Conservation (phyloP, 495 filamentous ascomycete genomes). For the Durotheca rogersii region DNA sequence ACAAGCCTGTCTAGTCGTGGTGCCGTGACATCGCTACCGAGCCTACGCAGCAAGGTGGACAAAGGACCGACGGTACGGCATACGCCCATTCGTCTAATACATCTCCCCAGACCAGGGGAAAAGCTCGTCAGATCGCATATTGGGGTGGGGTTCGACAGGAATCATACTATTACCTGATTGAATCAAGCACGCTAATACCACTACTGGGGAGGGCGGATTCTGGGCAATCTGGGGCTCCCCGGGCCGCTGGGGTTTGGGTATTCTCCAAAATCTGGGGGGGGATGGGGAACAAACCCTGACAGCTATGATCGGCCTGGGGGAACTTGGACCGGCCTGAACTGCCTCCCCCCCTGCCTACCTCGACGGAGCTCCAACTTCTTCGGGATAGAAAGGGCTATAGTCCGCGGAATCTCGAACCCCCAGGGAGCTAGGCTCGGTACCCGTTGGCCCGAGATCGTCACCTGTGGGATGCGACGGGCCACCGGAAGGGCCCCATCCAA, state of each 20-base stretch:
- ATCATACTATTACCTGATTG: no score
- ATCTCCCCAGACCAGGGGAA: constrained; percentile 12
- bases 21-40: constrained; percentile 21
- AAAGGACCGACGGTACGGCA: constrained; percentile 7
- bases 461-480: no score
- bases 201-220: constrained; percentile 6
- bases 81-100: constrained; percentile 15
- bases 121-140: constrained; percentile 14
- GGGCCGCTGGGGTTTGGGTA: constrained; percentile 14
- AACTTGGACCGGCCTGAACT: neutral
- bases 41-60: constrained; percentile 16
- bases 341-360: constrained; percentile 9
- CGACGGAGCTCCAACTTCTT: constrained; percentile 20
- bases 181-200: no score
- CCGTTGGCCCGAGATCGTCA: constrained; percentile 18
- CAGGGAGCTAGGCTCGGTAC: constrained; percentile 23
- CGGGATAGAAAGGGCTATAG: constrained; percentile 7
- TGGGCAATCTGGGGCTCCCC: constrained; percentile 20
- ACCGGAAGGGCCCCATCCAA: constrained; percentile 11
- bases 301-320: constrained; percentile 9
- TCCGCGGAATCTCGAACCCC: constrained; percentile 14
- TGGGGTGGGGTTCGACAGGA: constrained; percentile 9
- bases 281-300: constrained; percentile 18
- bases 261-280: constrained; percentile 30
- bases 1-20: constrained; percentile 13